Conservation (phyloP, 2,329 filamentous ascomycete species). For the Colletotrichum lentis region DNA sequence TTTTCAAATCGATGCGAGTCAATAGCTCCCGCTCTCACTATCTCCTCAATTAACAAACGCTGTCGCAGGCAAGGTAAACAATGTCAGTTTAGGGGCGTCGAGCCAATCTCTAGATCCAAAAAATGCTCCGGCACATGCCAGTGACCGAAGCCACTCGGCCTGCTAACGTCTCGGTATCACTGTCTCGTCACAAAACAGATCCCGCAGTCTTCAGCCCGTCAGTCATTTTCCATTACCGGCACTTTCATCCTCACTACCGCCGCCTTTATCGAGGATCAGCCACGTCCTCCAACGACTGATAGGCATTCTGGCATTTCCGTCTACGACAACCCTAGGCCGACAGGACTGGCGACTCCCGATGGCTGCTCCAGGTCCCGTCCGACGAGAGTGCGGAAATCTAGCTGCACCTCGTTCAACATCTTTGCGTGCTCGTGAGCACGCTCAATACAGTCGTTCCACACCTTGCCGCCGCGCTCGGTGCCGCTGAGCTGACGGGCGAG, state of each 20-base stretch:
- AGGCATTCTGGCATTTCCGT: neutral
- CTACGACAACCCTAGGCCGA: constrained; percentile 54
- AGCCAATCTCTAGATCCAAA: constrained; percentile 15
- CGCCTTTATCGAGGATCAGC: neutral
- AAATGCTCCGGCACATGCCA: constrained; percentile 20
- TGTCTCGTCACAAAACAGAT: neutral
- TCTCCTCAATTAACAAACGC: constrained; percentile 23
- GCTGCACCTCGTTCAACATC: constrained; percentile 82
- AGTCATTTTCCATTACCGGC: constrained; percentile 3
- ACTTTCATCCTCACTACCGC: neutral
- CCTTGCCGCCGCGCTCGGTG: constrained; percentile 76
- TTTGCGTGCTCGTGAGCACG: constrained; percentile 81
- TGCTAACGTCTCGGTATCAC: constrained; percentile 12
- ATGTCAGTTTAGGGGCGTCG: neutral
- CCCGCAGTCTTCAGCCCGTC: neutral
- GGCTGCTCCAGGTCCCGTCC: constrained; percentile 61
- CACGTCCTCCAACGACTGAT: neutral
- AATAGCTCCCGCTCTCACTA: neutral
- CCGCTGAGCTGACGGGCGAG: constrained; percentile 86
- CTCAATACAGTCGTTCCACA: constrained; percentile 85
- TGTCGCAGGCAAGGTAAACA: constrained; percentile 29
- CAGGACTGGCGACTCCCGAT: constrained; percentile 43
- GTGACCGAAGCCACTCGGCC: neutral
- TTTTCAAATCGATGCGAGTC: neutral
- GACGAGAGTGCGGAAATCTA: constrained; percentile 88